These are phyloP conservation scores for Epichloe glyceriae DNA, from an alignment of 2,329 filamentous ascomycete species.

Conservation along the genomic window DNA sequence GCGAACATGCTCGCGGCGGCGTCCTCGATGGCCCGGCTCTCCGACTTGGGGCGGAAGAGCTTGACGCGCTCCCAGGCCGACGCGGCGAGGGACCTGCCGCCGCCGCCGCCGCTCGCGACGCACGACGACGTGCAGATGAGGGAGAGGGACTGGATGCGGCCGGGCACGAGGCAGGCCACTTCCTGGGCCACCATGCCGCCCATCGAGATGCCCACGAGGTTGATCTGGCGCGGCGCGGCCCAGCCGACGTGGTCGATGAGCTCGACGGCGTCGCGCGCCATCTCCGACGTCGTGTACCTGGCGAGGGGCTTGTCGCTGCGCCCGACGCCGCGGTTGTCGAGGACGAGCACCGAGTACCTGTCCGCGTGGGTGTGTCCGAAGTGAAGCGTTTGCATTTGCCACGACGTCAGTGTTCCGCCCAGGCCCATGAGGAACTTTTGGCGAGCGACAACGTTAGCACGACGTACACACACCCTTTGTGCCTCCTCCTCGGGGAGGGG, in stretches of 20 bases:
- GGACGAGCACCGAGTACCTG: slow-evolving; percentile 59
- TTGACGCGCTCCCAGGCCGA: slow-evolving; percentile 45
- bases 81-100: slow-evolving; percentile 48
- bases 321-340: slow-evolving; percentile 81
- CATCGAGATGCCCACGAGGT: slow-evolving; percentile 70
- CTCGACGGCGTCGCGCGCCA: slow-evolving; percentile 69
- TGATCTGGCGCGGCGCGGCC: slow-evolving; percentile 37
- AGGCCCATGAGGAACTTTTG: slow-evolving; percentile 74
- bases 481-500: too few relatives aligned
- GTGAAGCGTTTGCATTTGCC: slow-evolving; percentile 73
- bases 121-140: slow-evolving; percentile 49
- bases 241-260: slow-evolving; percentile 58
- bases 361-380: slow-evolving; percentile 61
- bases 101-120: slow-evolving; percentile 49
- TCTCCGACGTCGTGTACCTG: slow-evolving; percentile 71
- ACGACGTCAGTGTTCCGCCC: slow-evolving; percentile 52
- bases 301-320: slow-evolving; percentile 62
- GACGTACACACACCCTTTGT: too few relatives aligned
- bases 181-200: slow-evolving; percentile 91
- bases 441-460: too few relatives aligned
- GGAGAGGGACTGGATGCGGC: slow-evolving; percentile 40
- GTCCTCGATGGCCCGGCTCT: slow-evolving; percentile 52
- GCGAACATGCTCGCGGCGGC: slow-evolving; percentile 56
- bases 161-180: slow-evolving; percentile 42
- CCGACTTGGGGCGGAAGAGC: slow-evolving; percentile 55